Percentiles rank a stretch among this genome's conserved stretches.
These are phyloP conservation scores for Sugiyamaella smithiae DNA, from an alignment of 805 yeast species.

Conservation along the genomic window DNA sequence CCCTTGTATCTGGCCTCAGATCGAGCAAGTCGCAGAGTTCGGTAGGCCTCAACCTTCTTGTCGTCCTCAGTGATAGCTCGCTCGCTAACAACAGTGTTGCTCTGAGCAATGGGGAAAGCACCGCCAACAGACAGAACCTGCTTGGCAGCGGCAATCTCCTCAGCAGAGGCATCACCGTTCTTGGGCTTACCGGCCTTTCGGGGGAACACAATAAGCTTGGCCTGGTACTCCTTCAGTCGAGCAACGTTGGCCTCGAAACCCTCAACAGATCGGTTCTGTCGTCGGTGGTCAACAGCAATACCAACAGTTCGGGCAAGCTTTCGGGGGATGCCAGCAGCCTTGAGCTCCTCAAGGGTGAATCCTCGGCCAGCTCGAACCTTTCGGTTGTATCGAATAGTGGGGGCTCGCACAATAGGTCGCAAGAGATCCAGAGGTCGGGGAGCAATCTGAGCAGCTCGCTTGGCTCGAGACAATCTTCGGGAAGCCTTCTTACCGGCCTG, in stretches of 20 bases:
- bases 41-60: conserved; percentile 78
- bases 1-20: conserved; percentile 92
- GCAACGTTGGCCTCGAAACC: conserved; percentile 91
- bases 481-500: conserved; percentile 99
- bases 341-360: conserved; percentile 95
- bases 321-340: conserved; percentile 92
- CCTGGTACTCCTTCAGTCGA: conserved; percentile 94
- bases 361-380: conserved; percentile 99
- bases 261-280: conserved; percentile 97
- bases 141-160: conserved; percentile 60
- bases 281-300: conserved; percentile 99
- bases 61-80: conserved; percentile 77
- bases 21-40: conserved; percentile 94
- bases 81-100: conserved; percentile 67
- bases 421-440: conserved; percentile 96
- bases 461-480: conserved; percentile 91
- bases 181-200: conserved; percentile 71
- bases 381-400: conserved; percentile 98
- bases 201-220: conserved; percentile 95
- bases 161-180: conserved; percentile 49
- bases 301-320: conserved; percentile 98
- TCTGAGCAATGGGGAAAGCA: conserved; percentile 89
- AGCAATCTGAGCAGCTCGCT: conserved; percentile 91
- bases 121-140: conserved; percentile 70
- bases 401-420: conserved; percentile 98